Conservation (phyloP, 352 stramenopile genomes). For the Phytophthora palmivora region DNA sequence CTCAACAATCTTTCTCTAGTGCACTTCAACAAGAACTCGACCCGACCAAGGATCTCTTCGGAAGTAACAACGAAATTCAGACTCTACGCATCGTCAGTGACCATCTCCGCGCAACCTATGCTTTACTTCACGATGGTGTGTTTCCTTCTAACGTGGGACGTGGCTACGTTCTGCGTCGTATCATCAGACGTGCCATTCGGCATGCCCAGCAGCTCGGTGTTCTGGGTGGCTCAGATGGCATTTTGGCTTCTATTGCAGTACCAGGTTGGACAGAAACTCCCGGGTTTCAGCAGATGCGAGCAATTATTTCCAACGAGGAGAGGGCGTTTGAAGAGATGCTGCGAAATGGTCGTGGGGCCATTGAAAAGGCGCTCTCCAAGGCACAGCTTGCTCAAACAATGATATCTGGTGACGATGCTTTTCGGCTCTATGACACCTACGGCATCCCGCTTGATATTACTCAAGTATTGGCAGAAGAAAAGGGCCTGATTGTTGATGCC, state of each 20-base stretch:
- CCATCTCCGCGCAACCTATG: conserved; percentile 96
- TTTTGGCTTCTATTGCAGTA: conserved; percentile 56
- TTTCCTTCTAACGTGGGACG: conserved; percentile 96
- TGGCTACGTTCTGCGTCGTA: conserved; percentile 96
- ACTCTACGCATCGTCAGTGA: conserved; percentile 93
- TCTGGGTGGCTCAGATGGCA: conserved; percentile 33
- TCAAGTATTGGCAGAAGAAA: conserved; percentile 67
- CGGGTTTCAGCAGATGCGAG: conserved; percentile 67
- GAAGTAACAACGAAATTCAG: conserved; percentile 59
- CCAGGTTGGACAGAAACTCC: conserved; percentile 46
- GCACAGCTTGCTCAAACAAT: conserved; percentile 11
- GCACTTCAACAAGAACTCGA: conserved; percentile 57
- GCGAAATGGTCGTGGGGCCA: conserved; percentile 54
- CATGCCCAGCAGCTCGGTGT: conserved; percentile 73
- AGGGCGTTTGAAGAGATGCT: conserved; percentile 80
- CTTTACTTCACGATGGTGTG: conserved; percentile 94
- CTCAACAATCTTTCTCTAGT: conserved; percentile 40
- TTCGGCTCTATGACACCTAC: conserved; percentile 79
- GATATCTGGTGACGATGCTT: conserved; percentile 64
- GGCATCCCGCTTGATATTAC: conserved; percentile 85
- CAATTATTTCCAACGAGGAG: conserved; percentile 78
- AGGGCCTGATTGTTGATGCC: conserved; percentile 61
- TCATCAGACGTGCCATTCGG: conserved; percentile 91
- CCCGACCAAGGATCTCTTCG: conserved; percentile 51
- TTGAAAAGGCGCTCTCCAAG: conserved; percentile 66